Conservation (phyloP, 331 rosid genomes). For the Malus hybrid region DNA sequence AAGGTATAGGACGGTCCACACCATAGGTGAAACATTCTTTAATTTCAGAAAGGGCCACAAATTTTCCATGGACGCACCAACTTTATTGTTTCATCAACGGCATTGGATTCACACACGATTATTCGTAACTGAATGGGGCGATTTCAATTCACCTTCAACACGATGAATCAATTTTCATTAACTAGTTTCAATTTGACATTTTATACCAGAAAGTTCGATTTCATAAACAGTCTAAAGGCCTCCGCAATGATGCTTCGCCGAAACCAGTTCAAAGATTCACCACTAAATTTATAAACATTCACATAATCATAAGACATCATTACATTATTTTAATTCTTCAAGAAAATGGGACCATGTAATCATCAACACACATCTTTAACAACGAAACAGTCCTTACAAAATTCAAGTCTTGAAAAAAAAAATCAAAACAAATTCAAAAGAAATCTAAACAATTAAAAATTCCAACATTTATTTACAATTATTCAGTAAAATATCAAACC, state of each 20-base stretch:
- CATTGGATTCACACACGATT: not conserved
- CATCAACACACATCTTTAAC: conserved; percentile 2
- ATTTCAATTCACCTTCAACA: not conserved
- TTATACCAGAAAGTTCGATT: not conserved
- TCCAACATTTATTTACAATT: not conserved
- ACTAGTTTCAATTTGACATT: not conserved
- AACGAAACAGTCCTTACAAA: not conserved
- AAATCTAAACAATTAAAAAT: not conserved
- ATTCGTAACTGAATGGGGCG: not conserved
- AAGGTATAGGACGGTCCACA: not conserved
- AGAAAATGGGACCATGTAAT: conserved; percentile 14
- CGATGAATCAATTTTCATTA: not conserved
- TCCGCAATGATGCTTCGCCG: not conserved
- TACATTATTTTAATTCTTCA: conserved; percentile 8
- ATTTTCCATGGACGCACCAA: not conserved
- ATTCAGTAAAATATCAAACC: not conserved
- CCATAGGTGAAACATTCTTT: not conserved
- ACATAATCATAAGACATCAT: not conserved
- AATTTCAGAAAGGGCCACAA: not conserved
- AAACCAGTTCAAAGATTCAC: not conserved
- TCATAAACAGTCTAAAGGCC: not conserved
- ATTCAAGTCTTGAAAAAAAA: not conserved
- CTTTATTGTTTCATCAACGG: not conserved
- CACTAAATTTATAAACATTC: not conserved
- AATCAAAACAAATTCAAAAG: not conserved